Conservation (phyloP, 768 basidiomycete species). For the Coprinopsis strossmayeri region DNA sequence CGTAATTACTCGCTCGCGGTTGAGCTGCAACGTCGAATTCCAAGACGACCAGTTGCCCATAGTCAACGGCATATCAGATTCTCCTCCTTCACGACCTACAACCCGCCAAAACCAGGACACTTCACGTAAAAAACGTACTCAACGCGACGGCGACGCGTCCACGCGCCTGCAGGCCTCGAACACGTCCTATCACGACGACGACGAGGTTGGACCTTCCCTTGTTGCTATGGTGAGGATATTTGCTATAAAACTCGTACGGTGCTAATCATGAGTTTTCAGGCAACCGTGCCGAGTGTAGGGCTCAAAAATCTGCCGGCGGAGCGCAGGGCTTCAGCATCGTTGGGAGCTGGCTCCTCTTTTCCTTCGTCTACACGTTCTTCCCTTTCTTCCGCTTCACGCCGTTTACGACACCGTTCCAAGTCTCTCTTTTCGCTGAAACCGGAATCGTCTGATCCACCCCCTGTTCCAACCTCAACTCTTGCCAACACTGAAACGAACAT, state of each 20-base stretch:
- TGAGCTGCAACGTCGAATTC: neutral
- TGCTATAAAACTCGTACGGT: neutral
- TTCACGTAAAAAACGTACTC: too few relatives aligned
- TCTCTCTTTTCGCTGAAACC: neutral
- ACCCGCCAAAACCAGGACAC: too few relatives aligned
- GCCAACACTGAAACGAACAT: too few relatives aligned
- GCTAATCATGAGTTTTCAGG: too few relatives aligned
- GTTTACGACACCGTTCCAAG: constrained; percentile 2
- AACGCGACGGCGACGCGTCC: constrained; percentile 3
- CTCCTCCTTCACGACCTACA: too few relatives aligned
- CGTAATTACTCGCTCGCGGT: neutral
- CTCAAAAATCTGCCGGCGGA: neutral
- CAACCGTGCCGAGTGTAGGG: neutral
- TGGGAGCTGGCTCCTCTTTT: constrained; percentile 2
- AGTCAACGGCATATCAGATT: too few relatives aligned
- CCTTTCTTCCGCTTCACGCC: constrained; percentile 2
- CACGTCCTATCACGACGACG: constrained; percentile 2
- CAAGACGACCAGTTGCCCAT: too few relatives aligned
- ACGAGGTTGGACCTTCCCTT: neutral
- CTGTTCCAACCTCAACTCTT: neutral
- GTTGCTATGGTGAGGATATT: constrained; percentile 1
- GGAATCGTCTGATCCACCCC: neutral
- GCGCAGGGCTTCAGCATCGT: neutral
- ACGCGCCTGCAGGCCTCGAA: neutral
- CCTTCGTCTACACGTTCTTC: constrained; percentile 1